Evolutionary conservation across 371 early-diverging fungal species (phyloP).

Genomic region (Blyttiomyces sp.): DNA sequence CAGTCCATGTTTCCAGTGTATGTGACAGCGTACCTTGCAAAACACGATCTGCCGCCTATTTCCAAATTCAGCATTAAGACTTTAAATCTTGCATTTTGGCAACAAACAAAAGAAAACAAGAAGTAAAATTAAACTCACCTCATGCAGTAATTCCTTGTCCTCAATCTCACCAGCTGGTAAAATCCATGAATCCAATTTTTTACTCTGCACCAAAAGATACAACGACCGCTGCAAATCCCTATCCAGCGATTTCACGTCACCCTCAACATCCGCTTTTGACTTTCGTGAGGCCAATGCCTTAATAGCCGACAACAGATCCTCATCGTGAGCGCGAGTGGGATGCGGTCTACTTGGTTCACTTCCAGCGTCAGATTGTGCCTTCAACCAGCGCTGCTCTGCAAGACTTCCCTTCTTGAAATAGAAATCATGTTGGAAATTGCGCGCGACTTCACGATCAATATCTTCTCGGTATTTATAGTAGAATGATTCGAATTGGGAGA

Average conservation of each 20-base stretch:
- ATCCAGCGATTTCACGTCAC: slow-evolving; percentile 70
- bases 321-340: slow-evolving; percentile 22
- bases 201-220: slow-evolving; percentile 65
- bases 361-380: slow-evolving; percentile 35
- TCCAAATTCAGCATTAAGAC: too few relatives aligned
- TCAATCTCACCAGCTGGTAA: slow-evolving; percentile 73
- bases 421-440: slow-evolving; percentile 72
- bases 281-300: slow-evolving; percentile 42
- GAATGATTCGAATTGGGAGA: slow-evolving; percentile 68
- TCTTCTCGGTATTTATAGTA: slow-evolving; percentile 75
- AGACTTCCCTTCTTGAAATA: slow-evolving; percentile 88
- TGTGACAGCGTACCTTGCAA: too few relatives aligned
- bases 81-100: too few relatives aligned
- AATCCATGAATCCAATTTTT: slow-evolving; percentile 69
- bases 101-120: too few relatives aligned
- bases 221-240: slow-evolving; percentile 67
- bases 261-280: slow-evolving; percentile 65
- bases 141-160: slow-evolving; percentile 59
- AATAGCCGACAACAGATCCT: slow-evolving; percentile 10
- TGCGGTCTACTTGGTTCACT: slow-evolving; percentile 30
- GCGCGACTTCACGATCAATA: slow-evolving; percentile 45
- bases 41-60: too few relatives aligned
- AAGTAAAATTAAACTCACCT: too few relatives aligned
- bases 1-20: too few relatives aligned
- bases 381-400: slow-evolving; percentile 62